Percentiles rank a stretch among this genome's conserved stretches.
These are phyloP conservation scores for Dothidotthia symphoricarpi DNA, from an alignment of 2,329 filamentous ascomycete species.

Conservation along the genomic window DNA sequence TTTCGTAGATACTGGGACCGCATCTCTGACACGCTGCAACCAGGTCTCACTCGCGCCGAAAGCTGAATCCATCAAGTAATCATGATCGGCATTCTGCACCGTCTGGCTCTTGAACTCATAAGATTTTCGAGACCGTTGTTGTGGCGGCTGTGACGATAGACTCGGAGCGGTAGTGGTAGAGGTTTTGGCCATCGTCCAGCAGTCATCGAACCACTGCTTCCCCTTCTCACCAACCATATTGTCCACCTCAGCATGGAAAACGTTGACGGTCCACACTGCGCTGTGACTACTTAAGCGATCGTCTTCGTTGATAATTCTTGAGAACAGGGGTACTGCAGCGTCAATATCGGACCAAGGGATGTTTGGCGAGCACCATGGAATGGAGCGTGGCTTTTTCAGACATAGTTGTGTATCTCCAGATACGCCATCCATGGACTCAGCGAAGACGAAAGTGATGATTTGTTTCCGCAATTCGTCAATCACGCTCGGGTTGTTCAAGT, in stretches of 20 bases:
- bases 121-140: background rate
- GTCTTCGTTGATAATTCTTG: conserved; percentile 19
- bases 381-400: conserved; percentile 19
- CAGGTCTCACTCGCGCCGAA: conserved; percentile 26
- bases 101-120: conserved; percentile 21
- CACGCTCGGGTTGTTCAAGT: conserved; percentile 16
- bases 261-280: conserved; percentile 23
- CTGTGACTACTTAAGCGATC: conserved; percentile 1
- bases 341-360: conserved; percentile 28
- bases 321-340: conserved; percentile 23
- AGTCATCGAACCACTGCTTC: conserved; percentile 27
- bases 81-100: conserved; percentile 23
- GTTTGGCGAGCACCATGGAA: conserved; percentile 22
- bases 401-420: conserved; percentile 30
- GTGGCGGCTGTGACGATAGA: no score
- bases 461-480: conserved; percentile 24
- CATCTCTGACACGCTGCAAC: conserved; percentile 26
- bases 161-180: no score
- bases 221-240: conserved; percentile 30
- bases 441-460: conserved; percentile 25
- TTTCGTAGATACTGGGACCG: no score
- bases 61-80: conserved; percentile 28
- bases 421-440: conserved; percentile 28
- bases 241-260: conserved; percentile 30
- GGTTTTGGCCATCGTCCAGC: conserved; percentile 16